phyloP scores from a whole-genome alignment of 805 yeast genomes.

The Cyberlindnera veronae region DNA sequence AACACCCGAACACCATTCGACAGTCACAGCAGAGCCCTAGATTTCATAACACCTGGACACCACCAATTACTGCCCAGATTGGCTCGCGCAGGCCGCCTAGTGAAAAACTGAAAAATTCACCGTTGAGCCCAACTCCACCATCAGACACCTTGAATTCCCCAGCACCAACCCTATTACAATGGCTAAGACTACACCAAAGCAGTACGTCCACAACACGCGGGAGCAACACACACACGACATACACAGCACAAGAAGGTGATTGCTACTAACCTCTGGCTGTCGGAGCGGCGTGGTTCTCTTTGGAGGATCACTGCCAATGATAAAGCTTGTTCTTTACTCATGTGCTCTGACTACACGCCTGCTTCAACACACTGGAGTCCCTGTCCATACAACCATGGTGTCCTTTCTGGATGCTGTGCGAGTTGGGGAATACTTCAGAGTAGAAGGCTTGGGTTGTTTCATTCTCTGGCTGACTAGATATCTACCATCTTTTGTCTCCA shows the following conservation, averaged over 20 bases:
- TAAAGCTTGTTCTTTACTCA: conserved; percentile 24
- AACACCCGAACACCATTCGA: conserved; percentile 7
- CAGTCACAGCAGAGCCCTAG: too few relatives aligned
- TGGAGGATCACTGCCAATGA: conserved; percentile 13
- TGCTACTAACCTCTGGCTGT: conserved; percentile 8
- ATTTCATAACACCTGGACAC: not conserved
- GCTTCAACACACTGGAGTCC: conserved; percentile 6
- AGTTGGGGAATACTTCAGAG: conserved; percentile 10
- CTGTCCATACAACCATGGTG: conserved; percentile 8
- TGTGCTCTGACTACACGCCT: conserved; percentile 5
- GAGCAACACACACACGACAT: not conserved
- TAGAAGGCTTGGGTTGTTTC: conserved; percentile 29
- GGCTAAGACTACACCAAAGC: conserved; percentile 31
- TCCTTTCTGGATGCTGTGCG: too few relatives aligned
- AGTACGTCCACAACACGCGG: conserved; percentile 20
- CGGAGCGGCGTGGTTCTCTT: not conserved
- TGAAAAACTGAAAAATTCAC: conserved; percentile 12
- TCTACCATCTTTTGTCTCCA: conserved; percentile 2
- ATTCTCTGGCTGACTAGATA: conserved; percentile 8
- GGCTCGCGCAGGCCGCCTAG: too few relatives aligned
- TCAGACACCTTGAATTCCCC: not conserved
- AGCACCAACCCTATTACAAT: conserved; percentile 13
- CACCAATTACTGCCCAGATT: too few relatives aligned
- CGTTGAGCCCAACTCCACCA: not conserved
- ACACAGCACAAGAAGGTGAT: conserved; percentile 5